These are phyloP conservation scores for Blastocladiella emersonii DNA, from an alignment of 371 early-diverging fungal species.

Conservation along the genomic window DNA sequence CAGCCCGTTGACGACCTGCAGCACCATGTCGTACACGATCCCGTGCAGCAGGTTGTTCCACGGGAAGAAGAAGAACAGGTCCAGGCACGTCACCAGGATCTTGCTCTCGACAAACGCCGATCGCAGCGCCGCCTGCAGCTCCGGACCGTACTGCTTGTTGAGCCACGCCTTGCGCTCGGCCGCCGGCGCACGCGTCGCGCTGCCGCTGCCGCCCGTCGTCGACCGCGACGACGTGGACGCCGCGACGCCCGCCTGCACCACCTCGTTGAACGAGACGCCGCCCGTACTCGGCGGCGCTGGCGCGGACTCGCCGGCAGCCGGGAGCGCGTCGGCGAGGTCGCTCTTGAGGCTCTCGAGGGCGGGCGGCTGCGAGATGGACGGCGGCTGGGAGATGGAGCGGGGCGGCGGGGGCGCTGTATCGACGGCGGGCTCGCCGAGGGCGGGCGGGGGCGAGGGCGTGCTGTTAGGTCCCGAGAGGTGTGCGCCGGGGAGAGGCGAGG, in stretches of 20 bases:
- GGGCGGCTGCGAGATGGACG: too few species aligned
- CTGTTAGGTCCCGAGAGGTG: too few species aligned
- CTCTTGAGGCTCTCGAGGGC: too few species aligned
- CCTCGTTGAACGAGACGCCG: background rate
- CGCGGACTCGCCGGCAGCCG: too few species aligned
- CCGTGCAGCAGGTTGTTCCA: constrained; percentile 93
- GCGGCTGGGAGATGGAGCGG: too few species aligned
- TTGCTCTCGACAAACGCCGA: background rate
- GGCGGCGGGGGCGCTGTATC: too few species aligned
- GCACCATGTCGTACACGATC: constrained; percentile 88
- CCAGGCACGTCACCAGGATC: constrained; percentile 10
- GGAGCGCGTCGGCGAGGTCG: too few species aligned
- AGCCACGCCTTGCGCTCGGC: background rate
- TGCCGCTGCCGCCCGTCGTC: too few species aligned
- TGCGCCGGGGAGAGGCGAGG: too few species aligned
- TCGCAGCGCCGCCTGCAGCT: background rate
- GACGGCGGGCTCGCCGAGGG: too few species aligned
- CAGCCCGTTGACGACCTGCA: constrained; percentile 80
- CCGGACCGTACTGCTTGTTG: background rate
- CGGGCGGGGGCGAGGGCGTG: too few species aligned
- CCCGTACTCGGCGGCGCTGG: too few species aligned
- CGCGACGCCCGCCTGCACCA: background rate
- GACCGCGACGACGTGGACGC: background rate
- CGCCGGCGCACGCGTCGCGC: background rate
- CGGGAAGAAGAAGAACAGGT: constrained; percentile 72